Percentiles rank a stretch among this genome's conserved stretches.
These are phyloP conservation scores for Chaetomium sp. DNA, from an alignment of 2,329 filamentous ascomycete genomes.

Conservation along the genomic window DNA sequence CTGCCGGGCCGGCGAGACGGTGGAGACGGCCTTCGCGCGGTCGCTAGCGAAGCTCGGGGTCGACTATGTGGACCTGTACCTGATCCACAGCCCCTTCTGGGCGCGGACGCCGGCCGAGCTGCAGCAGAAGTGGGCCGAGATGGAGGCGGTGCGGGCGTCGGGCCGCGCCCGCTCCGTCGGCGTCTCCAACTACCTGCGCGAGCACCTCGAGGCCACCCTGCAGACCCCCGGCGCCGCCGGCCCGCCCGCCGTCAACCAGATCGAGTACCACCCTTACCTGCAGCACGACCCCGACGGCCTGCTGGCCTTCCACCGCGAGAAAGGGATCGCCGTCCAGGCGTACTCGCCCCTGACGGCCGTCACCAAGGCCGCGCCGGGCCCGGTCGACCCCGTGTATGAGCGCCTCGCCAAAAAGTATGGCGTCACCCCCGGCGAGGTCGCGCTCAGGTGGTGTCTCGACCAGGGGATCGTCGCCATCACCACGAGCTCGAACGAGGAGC, in stretches of 20 bases:
- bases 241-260: slow-evolving; percentile 73
- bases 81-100: slow-evolving; percentile 62
- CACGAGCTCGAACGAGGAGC: slow-evolving; percentile 60
- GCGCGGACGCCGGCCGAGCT: slow-evolving; percentile 53
- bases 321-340: slow-evolving; percentile 59
- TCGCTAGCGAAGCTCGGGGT: slow-evolving; percentile 67
- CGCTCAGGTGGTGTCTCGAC: slow-evolving; percentile 62
- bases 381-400: slow-evolving; percentile 55
- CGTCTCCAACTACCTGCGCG: slow-evolving; percentile 71
- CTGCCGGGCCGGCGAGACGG: slow-evolving; percentile 41
- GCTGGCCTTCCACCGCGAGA: slow-evolving; percentile 57
- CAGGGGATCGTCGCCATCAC: slow-evolving; percentile 61
- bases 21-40: slow-evolving; percentile 55
- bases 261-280: slow-evolving; percentile 77
- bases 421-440: slow-evolving; percentile 58
- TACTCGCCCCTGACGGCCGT: slow-evolving; percentile 60
- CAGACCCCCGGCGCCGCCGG: slow-evolving; percentile 56
- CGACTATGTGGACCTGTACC: slow-evolving; percentile 73
- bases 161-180: slow-evolving; percentile 72
- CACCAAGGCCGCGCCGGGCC: slow-evolving; percentile 53
- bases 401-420: slow-evolving; percentile 60
- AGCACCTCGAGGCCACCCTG: slow-evolving; percentile 58
- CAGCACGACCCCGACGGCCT: slow-evolving; percentile 58
- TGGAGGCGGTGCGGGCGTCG: slow-evolving; percentile 67
- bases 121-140: slow-evolving; percentile 60